These are phyloP conservation scores for Torulaspora pretoriensis DNA, from an alignment of 1,139 yeast species.

Conservation along the genomic window DNA sequence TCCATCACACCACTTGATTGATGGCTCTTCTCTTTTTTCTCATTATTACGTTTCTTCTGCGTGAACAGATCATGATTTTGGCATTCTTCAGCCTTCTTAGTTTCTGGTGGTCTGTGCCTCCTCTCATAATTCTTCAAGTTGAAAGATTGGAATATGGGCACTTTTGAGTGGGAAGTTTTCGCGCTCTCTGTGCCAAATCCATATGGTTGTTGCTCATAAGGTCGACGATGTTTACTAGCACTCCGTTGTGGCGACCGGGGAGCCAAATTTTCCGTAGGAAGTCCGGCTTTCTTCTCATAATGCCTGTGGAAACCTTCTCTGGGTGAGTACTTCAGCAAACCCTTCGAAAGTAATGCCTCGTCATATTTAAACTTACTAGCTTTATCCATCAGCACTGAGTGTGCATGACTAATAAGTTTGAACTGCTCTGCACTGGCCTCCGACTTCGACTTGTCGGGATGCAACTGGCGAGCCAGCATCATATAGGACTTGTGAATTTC, in stretches of 20 bases:
- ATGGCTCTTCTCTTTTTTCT: not conserved
- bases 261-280: not conserved
- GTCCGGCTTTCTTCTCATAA: constrained; percentile 1
- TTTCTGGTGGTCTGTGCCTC: constrained; percentile 9
- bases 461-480: constrained; percentile 33
- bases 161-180: constrained; percentile 11
- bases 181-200: constrained; percentile 30
- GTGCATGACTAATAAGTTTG: constrained; percentile 34
- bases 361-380: constrained; percentile 26
- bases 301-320: constrained; percentile 4
- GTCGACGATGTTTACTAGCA: constrained; percentile 16
- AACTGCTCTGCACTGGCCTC: constrained; percentile 30
- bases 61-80: not conserved
- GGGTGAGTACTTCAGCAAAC: constrained; percentile 22
- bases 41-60: not conserved
- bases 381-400: constrained; percentile 30
- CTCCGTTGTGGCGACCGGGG: constrained; percentile 14
- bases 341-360: constrained; percentile 17
- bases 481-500: constrained; percentile 34
- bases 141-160: constrained; percentile 24
- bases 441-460: constrained; percentile 36
- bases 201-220: constrained; percentile 36
- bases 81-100: constrained; percentile 4
- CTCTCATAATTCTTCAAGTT: constrained; percentile 24
- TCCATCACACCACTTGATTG: not conserved